Evolutionary conservation across 1,284 basidiomycete species (phyloP).

Genomic region (Uromyces viciae-fabae): DNA sequence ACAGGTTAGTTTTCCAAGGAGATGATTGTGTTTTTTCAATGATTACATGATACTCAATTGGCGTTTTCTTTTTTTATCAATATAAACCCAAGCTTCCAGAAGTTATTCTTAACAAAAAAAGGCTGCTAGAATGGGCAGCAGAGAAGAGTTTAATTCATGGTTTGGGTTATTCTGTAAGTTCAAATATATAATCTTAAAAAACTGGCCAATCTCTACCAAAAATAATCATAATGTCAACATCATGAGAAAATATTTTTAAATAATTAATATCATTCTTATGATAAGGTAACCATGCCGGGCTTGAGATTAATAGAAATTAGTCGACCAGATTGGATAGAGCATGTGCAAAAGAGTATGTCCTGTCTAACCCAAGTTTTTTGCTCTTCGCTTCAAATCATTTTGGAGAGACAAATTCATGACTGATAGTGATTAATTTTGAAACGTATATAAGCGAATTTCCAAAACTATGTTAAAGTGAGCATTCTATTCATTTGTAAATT

Average conservation of each 20-base stretch:
- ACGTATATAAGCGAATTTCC: slow-evolving; percentile 35
- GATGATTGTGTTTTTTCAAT: too few species aligned
- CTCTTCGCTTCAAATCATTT: background rate
- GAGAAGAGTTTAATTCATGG: slow-evolving; percentile 18
- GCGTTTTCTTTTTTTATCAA: background rate
- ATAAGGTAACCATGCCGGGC: slow-evolving; percentile 38
- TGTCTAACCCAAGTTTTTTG: background rate
- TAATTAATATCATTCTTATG: background rate
- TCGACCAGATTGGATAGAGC: slow-evolving; percentile 45
- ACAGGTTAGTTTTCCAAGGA: slow-evolving; percentile 22
- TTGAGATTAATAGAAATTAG: slow-evolving; percentile 43
- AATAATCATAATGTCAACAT: too few species aligned
- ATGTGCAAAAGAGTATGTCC: slow-evolving; percentile 44
- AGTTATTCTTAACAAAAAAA: slow-evolving; percentile 34
- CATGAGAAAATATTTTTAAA: too few species aligned
- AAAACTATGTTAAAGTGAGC: slow-evolving; percentile 45
- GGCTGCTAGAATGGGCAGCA: slow-evolving; percentile 38
- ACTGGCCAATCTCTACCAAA: too few species aligned
- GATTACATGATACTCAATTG: too few species aligned
- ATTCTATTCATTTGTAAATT: background rate
- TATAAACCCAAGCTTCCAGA: slow-evolving; percentile 25
- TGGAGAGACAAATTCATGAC: background rate
- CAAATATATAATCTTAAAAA: too few species aligned
- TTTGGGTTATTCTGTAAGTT: slow-evolving; percentile 28
- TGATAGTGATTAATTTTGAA: background rate